Conservation (phyloP, 257 asterid species). For the Eucommia ulmoides region DNA sequence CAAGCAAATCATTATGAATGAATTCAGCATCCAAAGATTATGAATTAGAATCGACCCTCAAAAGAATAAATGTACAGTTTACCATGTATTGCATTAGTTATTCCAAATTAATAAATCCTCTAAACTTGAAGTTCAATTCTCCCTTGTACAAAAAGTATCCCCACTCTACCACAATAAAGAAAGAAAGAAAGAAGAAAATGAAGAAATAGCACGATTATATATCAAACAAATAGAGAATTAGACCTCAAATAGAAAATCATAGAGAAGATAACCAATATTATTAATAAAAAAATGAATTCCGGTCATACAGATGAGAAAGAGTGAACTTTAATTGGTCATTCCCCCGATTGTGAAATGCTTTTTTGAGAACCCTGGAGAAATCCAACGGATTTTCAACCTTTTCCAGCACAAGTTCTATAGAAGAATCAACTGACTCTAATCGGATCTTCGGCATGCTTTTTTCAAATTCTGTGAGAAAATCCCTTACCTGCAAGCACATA, state of each 20-base stretch:
- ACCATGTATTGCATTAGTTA: too few relatives aligned
- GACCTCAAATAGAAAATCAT: conserved; percentile 11
- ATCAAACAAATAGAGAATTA: conserved; percentile 8
- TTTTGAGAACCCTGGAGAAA: conserved; percentile 70
- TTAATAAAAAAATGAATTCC: too few relatives aligned
- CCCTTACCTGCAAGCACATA: conserved; percentile 51
- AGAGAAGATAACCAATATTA: too few relatives aligned
- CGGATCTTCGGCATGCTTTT: conserved; percentile 41
- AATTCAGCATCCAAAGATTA: too few relatives aligned
- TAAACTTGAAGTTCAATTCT: too few relatives aligned
- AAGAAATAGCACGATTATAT: conserved; percentile 14
- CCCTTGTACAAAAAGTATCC: too few relatives aligned
- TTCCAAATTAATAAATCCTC: too few relatives aligned
- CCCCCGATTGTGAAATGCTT: conserved; percentile 72
- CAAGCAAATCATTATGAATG: not conserved
- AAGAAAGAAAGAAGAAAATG: not conserved
- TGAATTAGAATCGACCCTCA: too few relatives aligned
- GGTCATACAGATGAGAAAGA: conserved; percentile 93
- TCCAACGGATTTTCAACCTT: conserved; percentile 82
- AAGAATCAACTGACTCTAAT: conserved; percentile 48
- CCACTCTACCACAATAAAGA: not conserved
- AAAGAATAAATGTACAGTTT: too few relatives aligned
- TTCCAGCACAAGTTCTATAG: conserved; percentile 69
- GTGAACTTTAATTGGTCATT: conserved; percentile 47
- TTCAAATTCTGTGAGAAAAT: conserved; percentile 70